Evolutionary conservation across 2,329 filamentous ascomycete genomes (phyloP), one percentile per base, ranked within the genome.

Genomic region (Alternaria angustiovoidea): DNA sequence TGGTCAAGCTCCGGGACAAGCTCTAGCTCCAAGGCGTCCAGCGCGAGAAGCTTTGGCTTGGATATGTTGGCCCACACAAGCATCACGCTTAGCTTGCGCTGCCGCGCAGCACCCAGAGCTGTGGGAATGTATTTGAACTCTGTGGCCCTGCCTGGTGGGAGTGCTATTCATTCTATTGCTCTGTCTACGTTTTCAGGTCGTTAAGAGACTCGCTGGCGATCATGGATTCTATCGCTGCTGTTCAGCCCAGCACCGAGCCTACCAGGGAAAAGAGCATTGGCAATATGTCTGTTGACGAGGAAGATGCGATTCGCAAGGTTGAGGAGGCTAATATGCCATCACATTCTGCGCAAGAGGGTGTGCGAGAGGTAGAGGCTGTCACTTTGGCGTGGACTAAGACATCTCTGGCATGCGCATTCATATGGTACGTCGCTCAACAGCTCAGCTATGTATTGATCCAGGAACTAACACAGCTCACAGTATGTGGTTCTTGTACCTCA

Each of bases 401-500:
- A 51, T 70, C 74, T 11, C 66, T 80, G 9, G 70, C 69, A 30
- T 59, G 68, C 16, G 73, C 74, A 26, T 79, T 77, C 55, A 67
- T 69, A 47, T 70, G 72, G 76, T 80, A 55, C 61, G 75, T 66
- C 24, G 16, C 12, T 42, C 1, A 7, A 34, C 9, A 3, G 7
- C 11, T 20, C 2, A 16, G 9, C 4, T 30, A 22, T 7, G 20
- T 16, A 0, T 5, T 14, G 8, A 55, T 14, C 18, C 3, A 16
- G 7, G n/a, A 4, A 18, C 38, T 48, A n/a, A 48, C 44, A 34
- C 2, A 16, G 30, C 28, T 7, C 12, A 7, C 14, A 67, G 65
- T 36, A 67, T 67, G 61, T 67, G 65, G 65, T 59, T 81, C 20
- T 75, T 80, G 51, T 80, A 79, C 34, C 78, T 82, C 57, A 75